Evolutionary conservation across 306 rosid species (phyloP).

Genomic region (Argentina anserina): DNA sequence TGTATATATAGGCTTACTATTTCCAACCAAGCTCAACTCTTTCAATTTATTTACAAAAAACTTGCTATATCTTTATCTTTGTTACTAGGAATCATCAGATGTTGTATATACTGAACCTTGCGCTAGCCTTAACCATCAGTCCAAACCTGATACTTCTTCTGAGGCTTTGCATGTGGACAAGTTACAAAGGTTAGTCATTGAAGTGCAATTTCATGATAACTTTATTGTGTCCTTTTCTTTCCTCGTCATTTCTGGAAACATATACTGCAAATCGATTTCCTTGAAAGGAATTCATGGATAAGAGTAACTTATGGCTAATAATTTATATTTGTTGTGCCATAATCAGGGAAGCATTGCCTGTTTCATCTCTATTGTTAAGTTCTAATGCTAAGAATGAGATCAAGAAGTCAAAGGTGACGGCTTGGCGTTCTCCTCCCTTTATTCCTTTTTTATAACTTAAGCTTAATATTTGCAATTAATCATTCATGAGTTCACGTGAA

Average conservation of each 20-base stretch:
- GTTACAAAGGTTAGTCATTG: slow-evolving; percentile 1
- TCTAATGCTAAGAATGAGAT: background rate
- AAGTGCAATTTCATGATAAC: background rate
- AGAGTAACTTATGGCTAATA: background rate
- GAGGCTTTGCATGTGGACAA: slow-evolving; percentile 7
- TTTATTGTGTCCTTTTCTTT: background rate
- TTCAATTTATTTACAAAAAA: background rate
- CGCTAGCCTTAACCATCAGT: background rate
- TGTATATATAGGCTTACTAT: background rate
- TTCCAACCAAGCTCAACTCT: background rate
- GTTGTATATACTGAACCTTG: background rate
- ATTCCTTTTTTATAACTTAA: background rate
- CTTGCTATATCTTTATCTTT: background rate
- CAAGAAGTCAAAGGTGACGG: background rate
- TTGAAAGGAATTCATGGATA: background rate
- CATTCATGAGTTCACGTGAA: background rate
- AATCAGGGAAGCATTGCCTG: background rate
- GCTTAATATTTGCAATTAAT: background rate
- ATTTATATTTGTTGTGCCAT: background rate
- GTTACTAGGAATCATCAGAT: slow-evolving; percentile 1
- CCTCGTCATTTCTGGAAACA: background rate
- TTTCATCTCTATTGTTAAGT: background rate
- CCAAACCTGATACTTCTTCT: background rate
- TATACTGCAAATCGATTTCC: background rate
- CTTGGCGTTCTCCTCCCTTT: background rate